phyloP scores from a whole-genome alignment of 768 basidiomycete species.

The Daedaleopsis nitida region DNA sequence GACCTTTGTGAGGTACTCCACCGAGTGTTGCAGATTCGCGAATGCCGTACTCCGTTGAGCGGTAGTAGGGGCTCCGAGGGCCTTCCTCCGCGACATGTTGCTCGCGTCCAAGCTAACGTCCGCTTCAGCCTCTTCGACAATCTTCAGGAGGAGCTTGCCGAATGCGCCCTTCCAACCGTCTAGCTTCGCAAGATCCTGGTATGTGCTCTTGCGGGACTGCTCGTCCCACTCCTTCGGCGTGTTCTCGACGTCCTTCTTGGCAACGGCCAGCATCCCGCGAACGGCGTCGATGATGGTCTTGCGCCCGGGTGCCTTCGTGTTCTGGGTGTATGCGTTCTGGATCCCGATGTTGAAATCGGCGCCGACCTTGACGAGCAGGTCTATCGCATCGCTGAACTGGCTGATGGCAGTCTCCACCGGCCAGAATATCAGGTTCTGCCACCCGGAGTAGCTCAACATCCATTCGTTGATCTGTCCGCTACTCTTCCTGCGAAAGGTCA shows the following conservation, averaged over 20 bases:
- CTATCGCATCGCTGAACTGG: slow-evolving; percentile 26
- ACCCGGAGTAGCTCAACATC: not conserved
- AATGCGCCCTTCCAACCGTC: slow-evolving; percentile 4
- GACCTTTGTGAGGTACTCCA: slow-evolving; percentile 34
- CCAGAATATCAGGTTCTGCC: not conserved
- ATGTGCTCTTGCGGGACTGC: not conserved
- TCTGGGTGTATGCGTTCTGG: not conserved
- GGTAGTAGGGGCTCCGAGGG: slow-evolving; percentile 21
- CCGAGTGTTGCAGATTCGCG: not conserved
- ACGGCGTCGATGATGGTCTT: slow-evolving; percentile 27
- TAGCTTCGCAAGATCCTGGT: not conserved
- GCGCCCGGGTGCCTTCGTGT: not conserved
- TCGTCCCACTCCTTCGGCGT: slow-evolving; percentile 8
- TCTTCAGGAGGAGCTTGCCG: not conserved
- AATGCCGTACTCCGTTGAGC: slow-evolving; percentile 27
- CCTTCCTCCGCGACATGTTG: not conserved
- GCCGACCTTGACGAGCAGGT: slow-evolving; percentile 31
- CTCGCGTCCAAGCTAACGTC: not conserved
- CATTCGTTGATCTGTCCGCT: not conserved
- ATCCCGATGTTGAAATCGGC: slow-evolving; percentile 25
- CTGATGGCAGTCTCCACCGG: slow-evolving; percentile 32
- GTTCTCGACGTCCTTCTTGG: slow-evolving; percentile 23
- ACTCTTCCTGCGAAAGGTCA: not conserved
- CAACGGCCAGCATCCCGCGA: slow-evolving; percentile 12
- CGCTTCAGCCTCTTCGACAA: not conserved